Evolutionary conservation across 1,139 yeast genomes (phyloP).

Genomic region (Pichia sp.): DNA sequence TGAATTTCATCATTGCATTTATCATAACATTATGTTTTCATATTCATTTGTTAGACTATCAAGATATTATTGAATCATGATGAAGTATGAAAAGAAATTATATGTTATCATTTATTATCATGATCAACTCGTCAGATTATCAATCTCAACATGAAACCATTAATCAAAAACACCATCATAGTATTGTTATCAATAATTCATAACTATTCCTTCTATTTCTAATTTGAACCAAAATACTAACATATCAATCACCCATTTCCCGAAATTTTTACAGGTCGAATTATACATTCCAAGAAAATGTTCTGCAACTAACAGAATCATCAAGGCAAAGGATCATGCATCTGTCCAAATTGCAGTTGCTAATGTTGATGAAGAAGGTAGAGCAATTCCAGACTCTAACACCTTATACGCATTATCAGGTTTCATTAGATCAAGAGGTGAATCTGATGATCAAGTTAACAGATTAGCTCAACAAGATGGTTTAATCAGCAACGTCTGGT

Average conservation of each 20-base stretch:
- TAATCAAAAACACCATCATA: background rate
- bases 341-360: conserved; percentile 91
- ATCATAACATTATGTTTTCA: too few relatives aligned
- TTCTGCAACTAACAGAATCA: conserved; percentile 99
- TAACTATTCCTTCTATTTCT: background rate
- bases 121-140: too few relatives aligned
- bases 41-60: too few relatives aligned
- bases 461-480: conserved; percentile 99
- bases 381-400: conserved; percentile 86
- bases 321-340: conserved; percentile 99
- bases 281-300: conserved; percentile 99
- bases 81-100: too few relatives aligned
- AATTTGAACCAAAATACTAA: conserved; percentile 7
- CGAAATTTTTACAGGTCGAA: conserved; percentile 65
- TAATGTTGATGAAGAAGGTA: conserved; percentile 91
- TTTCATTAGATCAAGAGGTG: conserved; percentile 86
- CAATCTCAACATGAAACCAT: too few relatives aligned
- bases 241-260: background rate
- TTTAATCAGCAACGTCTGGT: conserved; percentile 96
- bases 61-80: too few relatives aligned
- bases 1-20: too few relatives aligned
- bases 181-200: background rate
- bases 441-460: conserved; percentile 98
- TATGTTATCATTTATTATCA: too few relatives aligned
- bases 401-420: conserved; percentile 97